Evolutionary conservation across 306 rosid genomes (phyloP).

Genomic region (Inga laurina): DNA sequence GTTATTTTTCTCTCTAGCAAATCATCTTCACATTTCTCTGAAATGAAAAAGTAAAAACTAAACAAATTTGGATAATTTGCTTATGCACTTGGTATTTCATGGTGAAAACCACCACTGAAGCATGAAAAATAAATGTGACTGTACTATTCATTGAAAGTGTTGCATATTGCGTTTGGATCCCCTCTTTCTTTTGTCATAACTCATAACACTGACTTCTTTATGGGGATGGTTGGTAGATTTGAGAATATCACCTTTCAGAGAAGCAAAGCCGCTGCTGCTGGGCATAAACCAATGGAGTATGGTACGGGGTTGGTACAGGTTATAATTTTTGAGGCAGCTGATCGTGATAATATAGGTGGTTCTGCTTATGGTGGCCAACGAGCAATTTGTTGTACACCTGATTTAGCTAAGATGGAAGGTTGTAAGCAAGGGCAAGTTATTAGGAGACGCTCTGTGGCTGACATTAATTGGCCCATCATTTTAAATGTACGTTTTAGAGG

Average conservation of each 20-base stretch:
- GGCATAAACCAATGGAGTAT: slow-evolving; percentile 47
- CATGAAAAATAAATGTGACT: slow-evolving; percentile 1
- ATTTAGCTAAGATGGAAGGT: slow-evolving; percentile 87
- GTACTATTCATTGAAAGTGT: slow-evolving; percentile 22
- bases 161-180: background rate
- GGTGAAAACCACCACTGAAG: background rate
- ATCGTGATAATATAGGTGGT: slow-evolving; percentile 91
- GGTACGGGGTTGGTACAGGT: slow-evolving; percentile 63
- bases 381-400: slow-evolving; percentile 89
- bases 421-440: slow-evolving; percentile 94
- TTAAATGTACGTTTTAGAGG: slow-evolving; percentile 59
- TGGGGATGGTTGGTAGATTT: slow-evolving; percentile 50
- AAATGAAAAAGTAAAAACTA: background rate
- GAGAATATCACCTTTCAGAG: slow-evolving; percentile 80
- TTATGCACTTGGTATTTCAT: background rate
- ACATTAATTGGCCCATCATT: slow-evolving; percentile 78
- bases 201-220: slow-evolving; percentile 30
- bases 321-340: slow-evolving; percentile 88
- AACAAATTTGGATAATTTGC: background rate
- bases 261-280: slow-evolving; percentile 55
- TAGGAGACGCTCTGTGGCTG: slow-evolving; percentile 71
- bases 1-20: background rate
- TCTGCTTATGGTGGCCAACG: slow-evolving; percentile 98
- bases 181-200: background rate
- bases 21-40: background rate